A percentile compares a stretch with the other conserved stretches of the same genome.
Conservation (phyloP, 768 basidiomycete species). For the Boletus edulis region DNA sequence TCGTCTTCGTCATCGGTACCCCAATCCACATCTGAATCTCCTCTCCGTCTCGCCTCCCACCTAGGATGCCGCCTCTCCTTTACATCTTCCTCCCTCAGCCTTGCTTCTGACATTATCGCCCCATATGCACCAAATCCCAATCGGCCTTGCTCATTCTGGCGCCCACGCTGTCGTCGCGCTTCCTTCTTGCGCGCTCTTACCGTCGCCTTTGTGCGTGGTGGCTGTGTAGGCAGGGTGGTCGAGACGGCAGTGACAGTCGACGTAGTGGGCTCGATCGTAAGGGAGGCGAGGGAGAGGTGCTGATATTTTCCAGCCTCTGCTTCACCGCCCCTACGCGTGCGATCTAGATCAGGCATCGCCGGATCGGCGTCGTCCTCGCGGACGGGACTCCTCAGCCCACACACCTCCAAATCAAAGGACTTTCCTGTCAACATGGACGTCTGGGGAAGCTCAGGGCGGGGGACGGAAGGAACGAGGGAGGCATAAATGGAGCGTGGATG, state of each 20-base stretch:
- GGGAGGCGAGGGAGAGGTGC: slow-evolving; percentile 28
- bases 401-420: background rate
- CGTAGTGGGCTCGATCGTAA: slow-evolving; percentile 15
- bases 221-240: slow-evolving; percentile 12
- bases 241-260: background rate
- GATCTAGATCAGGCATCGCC: background rate
- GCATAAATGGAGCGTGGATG: slow-evolving; percentile 46
- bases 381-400: slow-evolving; percentile 3
- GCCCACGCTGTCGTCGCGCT: background rate
- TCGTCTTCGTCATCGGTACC: slow-evolving; percentile 45
- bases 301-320: background rate
- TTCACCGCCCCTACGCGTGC: background rate
- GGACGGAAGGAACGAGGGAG: slow-evolving; percentile 14
- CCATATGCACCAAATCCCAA: slow-evolving; percentile 47
- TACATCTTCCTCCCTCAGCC: slow-evolving; percentile 36
- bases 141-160: slow-evolving; percentile 14
- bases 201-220: slow-evolving; percentile 23
- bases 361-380: slow-evolving; percentile 6
- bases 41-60: slow-evolving; percentile 51
- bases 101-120: slow-evolving; percentile 53
- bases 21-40: slow-evolving; percentile 71
- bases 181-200: slow-evolving; percentile 25
- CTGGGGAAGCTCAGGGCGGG: slow-evolving; percentile 15
- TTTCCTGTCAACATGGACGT: slow-evolving; percentile 28
- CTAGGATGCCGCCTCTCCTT: slow-evolving; percentile 36